These are phyloP conservation scores for Collybia mongolica DNA, from an alignment of 768 basidiomycete genomes.

Conservation along the genomic window DNA sequence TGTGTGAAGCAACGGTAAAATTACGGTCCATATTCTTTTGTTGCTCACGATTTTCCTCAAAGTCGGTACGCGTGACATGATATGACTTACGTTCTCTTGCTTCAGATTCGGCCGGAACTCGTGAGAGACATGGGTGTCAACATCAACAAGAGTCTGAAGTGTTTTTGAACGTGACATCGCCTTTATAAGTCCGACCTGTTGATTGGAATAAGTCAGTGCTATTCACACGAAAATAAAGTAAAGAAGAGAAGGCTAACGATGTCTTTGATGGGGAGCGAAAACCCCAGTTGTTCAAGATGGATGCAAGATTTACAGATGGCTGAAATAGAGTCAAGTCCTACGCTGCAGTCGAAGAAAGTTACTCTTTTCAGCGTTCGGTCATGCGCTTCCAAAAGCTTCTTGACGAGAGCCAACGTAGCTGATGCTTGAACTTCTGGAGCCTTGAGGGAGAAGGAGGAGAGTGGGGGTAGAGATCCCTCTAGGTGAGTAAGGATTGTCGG, in stretches of 20 bases:
- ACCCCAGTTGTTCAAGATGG: slow-evolving; percentile 46
- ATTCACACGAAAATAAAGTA: not conserved
- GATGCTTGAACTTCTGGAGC: slow-evolving; percentile 35
- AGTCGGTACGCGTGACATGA: slow-evolving; percentile 39
- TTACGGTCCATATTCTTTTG: slow-evolving; percentile 54
- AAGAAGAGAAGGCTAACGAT: slow-evolving; percentile 31
- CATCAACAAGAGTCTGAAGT: slow-evolving; percentile 45
- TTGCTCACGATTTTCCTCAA: slow-evolving; percentile 49
- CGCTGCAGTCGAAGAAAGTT: slow-evolving; percentile 44
- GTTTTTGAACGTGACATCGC: slow-evolving; percentile 34
- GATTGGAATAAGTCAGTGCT: not conserved
- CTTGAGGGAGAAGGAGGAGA: slow-evolving; percentile 41
- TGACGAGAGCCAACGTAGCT: slow-evolving; percentile 36
- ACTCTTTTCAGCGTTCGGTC: slow-evolving; percentile 40
- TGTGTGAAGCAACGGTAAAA: not conserved
- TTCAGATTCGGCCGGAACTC: slow-evolving; percentile 36
- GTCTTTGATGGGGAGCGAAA: slow-evolving; percentile 52
- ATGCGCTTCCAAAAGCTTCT: slow-evolving; percentile 41
- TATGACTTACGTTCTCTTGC: slow-evolving; percentile 31
- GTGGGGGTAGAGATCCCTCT: slow-evolving; percentile 26
- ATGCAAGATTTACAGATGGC: slow-evolving; percentile 41
- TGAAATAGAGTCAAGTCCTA: slow-evolving; percentile 37
- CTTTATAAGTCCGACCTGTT: slow-evolving; percentile 29
- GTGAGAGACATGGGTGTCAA: slow-evolving; percentile 40
- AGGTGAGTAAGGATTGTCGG: slow-evolving; percentile 29